These are phyloP conservation scores for Corniculantispora saksenae DNA, from an alignment of 2,329 filamentous ascomycete species.

Conservation along the genomic window DNA sequence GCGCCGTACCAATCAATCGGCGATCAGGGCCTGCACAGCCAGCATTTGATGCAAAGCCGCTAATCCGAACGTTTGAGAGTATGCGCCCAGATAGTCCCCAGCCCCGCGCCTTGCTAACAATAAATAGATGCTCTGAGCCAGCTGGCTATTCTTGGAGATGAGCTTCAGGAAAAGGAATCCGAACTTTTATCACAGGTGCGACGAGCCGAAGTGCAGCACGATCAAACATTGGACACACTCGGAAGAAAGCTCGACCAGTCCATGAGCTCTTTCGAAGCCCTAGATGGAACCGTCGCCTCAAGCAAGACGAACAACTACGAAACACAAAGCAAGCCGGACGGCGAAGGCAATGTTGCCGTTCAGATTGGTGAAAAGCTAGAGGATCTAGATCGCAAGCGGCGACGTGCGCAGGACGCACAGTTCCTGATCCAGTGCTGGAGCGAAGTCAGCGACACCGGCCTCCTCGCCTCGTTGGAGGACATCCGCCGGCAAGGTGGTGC, in stretches of 20 bases:
- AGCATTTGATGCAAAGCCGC: conserved; percentile 89
- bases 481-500: conserved; percentile 81
- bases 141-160: conserved; percentile 71
- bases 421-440: conserved; percentile 97
- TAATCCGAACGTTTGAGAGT: conserved; percentile 94
- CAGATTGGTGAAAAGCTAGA: conserved; percentile 93
- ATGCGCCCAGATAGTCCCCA: conserved; percentile 19
- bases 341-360: conserved; percentile 84
- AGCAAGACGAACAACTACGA: conserved; percentile 42
- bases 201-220: conserved; percentile 87
- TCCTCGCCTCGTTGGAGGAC: conserved; percentile 84
- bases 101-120: conserved; percentile 21
- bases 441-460: conserved; percentile 87
- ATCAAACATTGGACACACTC: conserved; percentile 83
- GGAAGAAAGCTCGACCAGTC: conserved; percentile 89
- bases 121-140: conserved; percentile 63
- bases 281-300: conserved; percentile 80
- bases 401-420: conserved; percentile 86
- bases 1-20: conserved; percentile 74
- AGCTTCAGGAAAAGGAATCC: conserved; percentile 86
- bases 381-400: conserved; percentile 88
- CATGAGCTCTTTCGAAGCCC: conserved; percentile 85
- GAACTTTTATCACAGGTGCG: conserved; percentile 88
- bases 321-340: conserved; percentile 42
- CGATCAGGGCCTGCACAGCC: conserved; percentile 68